Percentiles rank a stretch among this genome's conserved stretches.
Conservation (phyloP, 805 yeast species). For the Sugiyamaella lignohabitans region DNA sequence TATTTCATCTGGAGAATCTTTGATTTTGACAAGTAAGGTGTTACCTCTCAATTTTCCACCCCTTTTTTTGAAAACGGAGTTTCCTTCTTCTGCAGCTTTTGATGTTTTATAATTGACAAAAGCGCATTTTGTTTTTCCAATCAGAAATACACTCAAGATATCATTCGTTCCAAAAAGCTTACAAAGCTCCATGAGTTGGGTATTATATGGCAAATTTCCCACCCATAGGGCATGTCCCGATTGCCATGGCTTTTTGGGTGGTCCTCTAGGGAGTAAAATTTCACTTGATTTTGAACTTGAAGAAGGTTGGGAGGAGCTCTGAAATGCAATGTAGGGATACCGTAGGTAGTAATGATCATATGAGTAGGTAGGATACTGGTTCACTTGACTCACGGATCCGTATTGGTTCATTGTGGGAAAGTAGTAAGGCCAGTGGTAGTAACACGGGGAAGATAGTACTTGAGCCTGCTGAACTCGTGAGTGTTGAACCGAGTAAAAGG, state of each 20-base stretch:
- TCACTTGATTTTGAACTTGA: too few species aligned
- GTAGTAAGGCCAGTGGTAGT: not conserved
- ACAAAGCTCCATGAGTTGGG: conserved; percentile 33
- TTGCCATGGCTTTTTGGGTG: conserved; percentile 35
- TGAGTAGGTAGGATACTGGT: too few species aligned
- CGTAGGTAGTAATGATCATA: too few species aligned
- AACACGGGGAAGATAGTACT: not conserved
- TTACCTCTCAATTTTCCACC: conserved; percentile 31
- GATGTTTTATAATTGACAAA: conserved; percentile 34
- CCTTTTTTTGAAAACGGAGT: conserved; percentile 23
- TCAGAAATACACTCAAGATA: conserved; percentile 34
- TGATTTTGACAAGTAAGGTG: conserved; percentile 28
- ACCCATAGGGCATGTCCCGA: conserved; percentile 43
- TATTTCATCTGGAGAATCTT: conserved; percentile 1
- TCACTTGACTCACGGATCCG: too few species aligned
- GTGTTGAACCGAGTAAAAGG: too few species aligned
- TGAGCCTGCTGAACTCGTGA: not conserved
- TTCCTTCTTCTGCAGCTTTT: conserved; percentile 30
- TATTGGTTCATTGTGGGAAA: not conserved
- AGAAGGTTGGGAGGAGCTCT: not conserved
- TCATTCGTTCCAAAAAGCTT: conserved; percentile 33
- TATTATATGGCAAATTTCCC: conserved; percentile 34
- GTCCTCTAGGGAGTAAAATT: conserved; percentile 35
- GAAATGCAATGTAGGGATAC: too few species aligned
- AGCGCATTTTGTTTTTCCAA: conserved; percentile 38